phyloP scores from a whole-genome alignment of 495 filamentous ascomycete genomes.

The Chlorociboria aeruginascens region DNA sequence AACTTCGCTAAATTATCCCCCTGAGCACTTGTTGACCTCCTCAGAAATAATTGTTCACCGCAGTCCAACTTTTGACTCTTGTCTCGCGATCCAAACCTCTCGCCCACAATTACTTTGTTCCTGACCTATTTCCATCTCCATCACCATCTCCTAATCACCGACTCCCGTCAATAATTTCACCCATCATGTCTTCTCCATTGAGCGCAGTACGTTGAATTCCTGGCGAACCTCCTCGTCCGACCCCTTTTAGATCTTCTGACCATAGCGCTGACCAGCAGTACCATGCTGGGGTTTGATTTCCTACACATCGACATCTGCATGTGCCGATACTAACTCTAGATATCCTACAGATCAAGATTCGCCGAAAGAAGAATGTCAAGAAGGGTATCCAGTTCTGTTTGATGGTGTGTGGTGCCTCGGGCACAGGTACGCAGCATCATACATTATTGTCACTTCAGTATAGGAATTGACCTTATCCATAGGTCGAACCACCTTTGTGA shows the following conservation, averaged over 20 bases:
- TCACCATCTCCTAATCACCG: background rate
- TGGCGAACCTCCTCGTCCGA: slow-evolving; percentile 1
- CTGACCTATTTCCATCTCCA: background rate
- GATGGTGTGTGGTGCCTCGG: slow-evolving; percentile 99
- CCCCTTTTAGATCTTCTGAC: slow-evolving; percentile 20
- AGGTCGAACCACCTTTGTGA: slow-evolving; percentile 98
- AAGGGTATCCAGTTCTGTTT: slow-evolving; percentile 99
- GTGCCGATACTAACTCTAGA: slow-evolving; percentile 14
- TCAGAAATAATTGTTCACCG: background rate
- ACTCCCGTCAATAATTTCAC: background rate
- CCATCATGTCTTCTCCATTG: slow-evolving; percentile 46
- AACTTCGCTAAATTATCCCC: background rate
- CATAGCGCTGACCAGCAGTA: slow-evolving; percentile 14
- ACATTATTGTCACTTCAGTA: background rate
- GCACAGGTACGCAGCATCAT: slow-evolving; percentile 61
- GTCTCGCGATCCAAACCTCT: background rate
- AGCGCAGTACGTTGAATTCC: slow-evolving; percentile 41
- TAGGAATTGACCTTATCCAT: slow-evolving; percentile 7
- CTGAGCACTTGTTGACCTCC: background rate
- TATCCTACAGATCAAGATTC: slow-evolving; percentile 69
- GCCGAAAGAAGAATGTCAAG: slow-evolving; percentile 99
- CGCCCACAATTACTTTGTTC: background rate
- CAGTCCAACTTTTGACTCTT: background rate
- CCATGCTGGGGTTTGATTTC: slow-evolving; percentile 18
- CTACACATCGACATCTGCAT: slow-evolving; percentile 6